Evolutionary conservation across 139 green algal genomes (phyloP), one percentile per base, ranked within the genome.

Genomic region (Yamagishiella unicocca): DNA sequence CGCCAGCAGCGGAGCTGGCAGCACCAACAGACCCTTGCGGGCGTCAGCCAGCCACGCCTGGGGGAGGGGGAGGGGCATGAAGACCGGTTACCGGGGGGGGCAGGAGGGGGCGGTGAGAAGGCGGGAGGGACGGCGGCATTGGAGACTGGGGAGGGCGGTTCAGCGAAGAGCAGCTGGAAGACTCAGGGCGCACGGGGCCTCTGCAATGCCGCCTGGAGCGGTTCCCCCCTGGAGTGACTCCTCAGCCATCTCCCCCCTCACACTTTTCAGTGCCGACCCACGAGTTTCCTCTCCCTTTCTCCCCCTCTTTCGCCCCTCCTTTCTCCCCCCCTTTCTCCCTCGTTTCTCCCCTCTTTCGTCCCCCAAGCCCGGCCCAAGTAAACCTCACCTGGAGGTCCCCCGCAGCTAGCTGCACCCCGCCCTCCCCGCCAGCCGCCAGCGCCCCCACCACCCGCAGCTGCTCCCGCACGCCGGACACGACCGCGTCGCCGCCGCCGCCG

Each of bases 1-100:
- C 64, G n/a, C 45, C 64, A 86, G 80, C 80, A 86, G 61, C 25
- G 80, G 80, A 0, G 4, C 31, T 22, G 80, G 80, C 45, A 86
- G 64, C 22, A 40, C 27, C 42, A 86, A 31, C 80, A 86, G 31
- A 19, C 64, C 31, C 19, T 38, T 50, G 2, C 45, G 31, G 4
- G 64, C 64, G 4, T 50, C 43, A 1, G 24, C 31, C 43, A 86
- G 62, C 80, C 80, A 86, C 22, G 80, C 27, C 78, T 85, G 78
- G 0, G n/a, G 78, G 76, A 31, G 29, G 33, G 71, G 9, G 17
- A 35, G 71, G 37, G 4, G 35, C 33, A 50, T 19, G 8, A 53
- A 1, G 33, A 25, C 8, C 24, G 7, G 24, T 42, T 43, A 73
- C 17, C n/a, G n/a, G 64, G 64, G n/a, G n/a, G n/a, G 64, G 64